Conservation (phyloP, 352 stramenopile genomes). For the Phytophthora uliginosa region DNA sequence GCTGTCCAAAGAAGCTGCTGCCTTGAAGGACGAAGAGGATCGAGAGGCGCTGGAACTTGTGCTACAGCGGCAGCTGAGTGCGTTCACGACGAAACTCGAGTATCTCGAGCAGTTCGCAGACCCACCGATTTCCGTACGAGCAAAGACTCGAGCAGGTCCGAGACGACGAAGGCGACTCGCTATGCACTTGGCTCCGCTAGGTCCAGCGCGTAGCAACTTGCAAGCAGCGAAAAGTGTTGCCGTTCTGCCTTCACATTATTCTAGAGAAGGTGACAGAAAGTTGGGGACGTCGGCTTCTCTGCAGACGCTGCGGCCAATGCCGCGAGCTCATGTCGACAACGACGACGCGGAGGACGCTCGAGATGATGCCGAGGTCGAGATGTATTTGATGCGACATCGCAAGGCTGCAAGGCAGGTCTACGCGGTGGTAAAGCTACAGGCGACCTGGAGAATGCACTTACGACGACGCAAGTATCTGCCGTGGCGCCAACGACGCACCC, state of each 20-base stretch:
- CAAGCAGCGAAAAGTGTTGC: slow-evolving; percentile 19
- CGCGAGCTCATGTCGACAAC: background rate
- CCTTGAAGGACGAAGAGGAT: slow-evolving; percentile 35
- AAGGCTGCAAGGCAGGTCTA: slow-evolving; percentile 29
- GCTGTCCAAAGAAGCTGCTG: too few species aligned
- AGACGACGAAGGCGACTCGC: slow-evolving; percentile 25
- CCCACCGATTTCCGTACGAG: background rate
- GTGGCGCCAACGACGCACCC: slow-evolving; percentile 53
- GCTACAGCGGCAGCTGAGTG: slow-evolving; percentile 32
- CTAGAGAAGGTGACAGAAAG: background rate
- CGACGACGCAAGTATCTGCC: slow-evolving; percentile 47
- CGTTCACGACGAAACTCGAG: slow-evolving; percentile 43
- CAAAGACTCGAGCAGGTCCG: slow-evolving; percentile 23
- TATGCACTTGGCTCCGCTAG: slow-evolving; percentile 22
- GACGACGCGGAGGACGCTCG: slow-evolving; percentile 35
- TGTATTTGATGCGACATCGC: slow-evolving; percentile 25
- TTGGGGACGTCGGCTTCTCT: slow-evolving; percentile 26
- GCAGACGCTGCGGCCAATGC: slow-evolving; percentile 17
- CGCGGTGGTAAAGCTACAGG: slow-evolving; percentile 56
- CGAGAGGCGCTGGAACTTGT: slow-evolving; percentile 18
- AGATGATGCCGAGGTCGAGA: slow-evolving; percentile 37
- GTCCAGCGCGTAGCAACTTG: slow-evolving; percentile 14
- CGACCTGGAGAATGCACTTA: slow-evolving; percentile 64
- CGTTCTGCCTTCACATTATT: slow-evolving; percentile 3
- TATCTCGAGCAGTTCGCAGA: slow-evolving; percentile 42